Evolutionary conservation across 768 basidiomycete species (phyloP), one percentile per base, ranked within the genome.

Genomic region (Suillus decipiens): DNA sequence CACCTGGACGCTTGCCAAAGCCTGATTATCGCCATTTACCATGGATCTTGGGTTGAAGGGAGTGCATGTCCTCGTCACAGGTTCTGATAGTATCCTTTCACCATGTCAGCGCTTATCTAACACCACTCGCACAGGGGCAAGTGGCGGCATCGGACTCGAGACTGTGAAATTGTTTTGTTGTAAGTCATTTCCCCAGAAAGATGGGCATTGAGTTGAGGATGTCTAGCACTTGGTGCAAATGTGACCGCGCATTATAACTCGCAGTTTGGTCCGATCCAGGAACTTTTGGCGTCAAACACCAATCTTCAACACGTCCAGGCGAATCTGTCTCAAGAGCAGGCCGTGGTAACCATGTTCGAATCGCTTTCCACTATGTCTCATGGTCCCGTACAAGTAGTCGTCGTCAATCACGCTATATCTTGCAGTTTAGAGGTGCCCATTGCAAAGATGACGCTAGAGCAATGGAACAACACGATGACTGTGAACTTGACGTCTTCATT

Each of bases 211-310:
- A 31, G 22, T n/a, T 43, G 28, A 37, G 43, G 47, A 24, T 24
- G 12, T 31, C 54, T 70, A 91, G 90, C 86, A 48, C 87, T 88
- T 66, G 89, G 88, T 10, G 88, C 90, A 0, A 82, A 80, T 59
- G 89, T 92, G 11, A 86, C 88, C 0, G 89, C 89, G 0, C 88
- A 91, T 69, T 92, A 87, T 72, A 86, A 89, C 71, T 80, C 83
- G 9, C 86, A 82, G 58, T 66, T 72, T 19, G 68, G 70, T 1
- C 71, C 83, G 0, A 72, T 89, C 28, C 72, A 79, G 5, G 71
- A 76, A 1, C 75, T 89, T 9, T 53, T 75, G 28, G 70, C 70
- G 36, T 70, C 75, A 56, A 82, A 79, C 63, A 66, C 63, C 24
- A 42, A 48, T 6, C 5, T 73, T 5, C 76, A 78, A 42, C 71